phyloP scores from a whole-genome alignment of 2,329 filamentous ascomycete species.

The Penicillium sp. region DNA sequence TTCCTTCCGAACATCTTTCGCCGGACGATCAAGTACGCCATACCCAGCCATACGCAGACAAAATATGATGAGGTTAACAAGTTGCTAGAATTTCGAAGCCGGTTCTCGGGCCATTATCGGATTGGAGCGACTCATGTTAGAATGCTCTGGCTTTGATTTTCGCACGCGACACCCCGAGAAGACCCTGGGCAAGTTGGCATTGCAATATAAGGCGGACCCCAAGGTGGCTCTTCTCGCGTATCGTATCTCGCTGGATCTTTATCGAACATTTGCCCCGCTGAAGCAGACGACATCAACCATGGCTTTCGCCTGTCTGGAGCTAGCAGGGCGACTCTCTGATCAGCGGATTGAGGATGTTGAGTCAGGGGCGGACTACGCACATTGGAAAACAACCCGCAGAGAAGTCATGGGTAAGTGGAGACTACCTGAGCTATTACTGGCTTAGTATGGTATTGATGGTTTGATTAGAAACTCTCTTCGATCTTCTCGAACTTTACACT shows the following conservation, averaged over 20 bases:
- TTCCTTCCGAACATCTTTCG: constrained; percentile 68
- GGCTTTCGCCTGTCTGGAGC: constrained; percentile 79
- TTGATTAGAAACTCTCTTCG: constrained; percentile 75
- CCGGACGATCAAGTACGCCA: constrained; percentile 77
- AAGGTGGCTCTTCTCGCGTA: constrained; percentile 72
- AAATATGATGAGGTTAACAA: constrained; percentile 1
- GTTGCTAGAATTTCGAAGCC: constrained; percentile 72
- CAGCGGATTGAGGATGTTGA: constrained; percentile 57
- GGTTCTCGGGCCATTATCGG: constrained; percentile 82
- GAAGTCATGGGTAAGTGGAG: constrained; percentile 52
- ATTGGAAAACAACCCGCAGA: constrained; percentile 50
- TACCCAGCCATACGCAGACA: not conserved
- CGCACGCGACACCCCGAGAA: constrained; percentile 86
- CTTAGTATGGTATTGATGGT: constrained; percentile 2
- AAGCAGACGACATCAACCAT: constrained; percentile 89
- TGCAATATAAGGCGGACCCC: constrained; percentile 60
- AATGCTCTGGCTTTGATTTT: constrained; percentile 93
- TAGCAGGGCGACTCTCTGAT: constrained; percentile 71
- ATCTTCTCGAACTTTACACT: constrained; percentile 89
- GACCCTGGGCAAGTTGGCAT: constrained; percentile 77
- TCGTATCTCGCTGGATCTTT: constrained; percentile 83
- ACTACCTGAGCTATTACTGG: not conserved
- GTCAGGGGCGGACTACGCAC: constrained; percentile 54
- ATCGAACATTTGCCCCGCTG: constrained; percentile 88
- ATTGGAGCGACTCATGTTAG: constrained; percentile 88